Percentiles rank a stretch among this genome's conserved stretches.
Evolutionary conservation across 257 asterid genomes (phyloP).

Genomic region (Ajuga chamaepitys): DNA sequence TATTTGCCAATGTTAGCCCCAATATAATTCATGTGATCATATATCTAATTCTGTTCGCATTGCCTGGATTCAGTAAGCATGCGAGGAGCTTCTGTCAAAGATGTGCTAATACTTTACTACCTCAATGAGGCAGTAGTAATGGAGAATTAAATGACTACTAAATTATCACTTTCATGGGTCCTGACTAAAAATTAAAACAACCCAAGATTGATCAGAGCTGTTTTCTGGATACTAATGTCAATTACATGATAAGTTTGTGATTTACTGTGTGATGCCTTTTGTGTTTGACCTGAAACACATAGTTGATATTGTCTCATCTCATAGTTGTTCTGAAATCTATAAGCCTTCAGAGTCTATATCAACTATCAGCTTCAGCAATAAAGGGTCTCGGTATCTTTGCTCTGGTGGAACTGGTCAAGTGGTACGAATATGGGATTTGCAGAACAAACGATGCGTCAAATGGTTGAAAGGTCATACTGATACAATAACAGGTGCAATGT

Average conservation of each 20-base stretch:
- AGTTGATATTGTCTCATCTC: slow-evolving; percentile 6
- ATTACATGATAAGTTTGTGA: background rate
- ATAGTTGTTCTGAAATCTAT: slow-evolving; percentile 9
- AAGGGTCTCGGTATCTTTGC: slow-evolving; percentile 91
- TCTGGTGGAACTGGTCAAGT: slow-evolving; percentile 94
- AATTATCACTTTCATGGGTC: background rate
- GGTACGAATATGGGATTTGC: slow-evolving; percentile 97
- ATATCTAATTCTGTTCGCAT: background rate
- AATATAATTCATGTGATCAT: background rate
- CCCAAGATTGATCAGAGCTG: background rate
- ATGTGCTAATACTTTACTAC: background rate
- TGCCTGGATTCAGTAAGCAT: background rate
- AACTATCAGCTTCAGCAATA: slow-evolving; percentile 88
- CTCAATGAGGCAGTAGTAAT: slow-evolving; percentile 1
- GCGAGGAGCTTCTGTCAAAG: background rate
- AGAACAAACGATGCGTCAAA: slow-evolving; percentile 84
- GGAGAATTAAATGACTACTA: background rate
- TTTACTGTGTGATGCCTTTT: background rate
- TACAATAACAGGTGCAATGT: slow-evolving; percentile 79
- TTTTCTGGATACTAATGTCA: background rate
- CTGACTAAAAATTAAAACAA: background rate
- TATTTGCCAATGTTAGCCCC: background rate
- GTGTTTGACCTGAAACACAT: slow-evolving; percentile 3
- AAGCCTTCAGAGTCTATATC: slow-evolving; percentile 72
- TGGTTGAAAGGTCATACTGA: slow-evolving; percentile 95